Evolutionary conservation across 768 basidiomycete genomes (phyloP).

Genomic region (Xerocomellus amylosporus): DNA sequence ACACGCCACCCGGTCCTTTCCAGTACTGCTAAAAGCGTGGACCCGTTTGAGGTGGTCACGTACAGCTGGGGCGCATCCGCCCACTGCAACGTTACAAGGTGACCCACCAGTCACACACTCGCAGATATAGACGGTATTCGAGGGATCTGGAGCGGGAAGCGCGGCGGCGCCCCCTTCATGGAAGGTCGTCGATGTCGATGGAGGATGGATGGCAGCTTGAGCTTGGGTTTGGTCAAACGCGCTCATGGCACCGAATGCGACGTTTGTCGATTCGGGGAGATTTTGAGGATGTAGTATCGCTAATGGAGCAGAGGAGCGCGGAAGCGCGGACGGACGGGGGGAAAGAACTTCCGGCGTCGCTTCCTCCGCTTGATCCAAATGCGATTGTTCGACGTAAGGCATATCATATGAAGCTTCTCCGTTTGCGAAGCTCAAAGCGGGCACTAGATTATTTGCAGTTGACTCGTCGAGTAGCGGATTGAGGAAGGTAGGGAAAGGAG

Average conservation of each 20-base stretch:
- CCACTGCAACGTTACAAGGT: constrained; percentile 4
- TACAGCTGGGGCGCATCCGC: constrained; percentile 1
- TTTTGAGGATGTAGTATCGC: not conserved
- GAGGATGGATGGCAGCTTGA: not conserved
- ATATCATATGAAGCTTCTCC: not conserved
- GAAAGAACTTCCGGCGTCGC: not conserved
- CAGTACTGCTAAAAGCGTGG: constrained; percentile 7
- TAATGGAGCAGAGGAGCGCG: not conserved
- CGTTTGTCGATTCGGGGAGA: not conserved
- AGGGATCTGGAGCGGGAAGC: not conserved
- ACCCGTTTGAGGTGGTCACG: constrained; percentile 15
- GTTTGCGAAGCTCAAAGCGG: not conserved
- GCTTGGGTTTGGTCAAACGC: not conserved
- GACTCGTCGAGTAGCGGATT: not conserved
- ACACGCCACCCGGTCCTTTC: constrained; percentile 5
- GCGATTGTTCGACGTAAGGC: not conserved
- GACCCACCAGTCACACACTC: not conserved
- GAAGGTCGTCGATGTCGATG: not conserved
- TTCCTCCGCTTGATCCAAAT: not conserved
- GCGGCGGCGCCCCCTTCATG: not conserved
- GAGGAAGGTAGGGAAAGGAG: not conserved
- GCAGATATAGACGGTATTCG: not conserved
- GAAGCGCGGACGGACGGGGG: no score
- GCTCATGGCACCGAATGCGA: not conserved
- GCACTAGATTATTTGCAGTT: not conserved